Evolutionary conservation across 1,284 basidiomycete species (phyloP).

Genomic region (Sanghuangporus weigelae): DNA sequence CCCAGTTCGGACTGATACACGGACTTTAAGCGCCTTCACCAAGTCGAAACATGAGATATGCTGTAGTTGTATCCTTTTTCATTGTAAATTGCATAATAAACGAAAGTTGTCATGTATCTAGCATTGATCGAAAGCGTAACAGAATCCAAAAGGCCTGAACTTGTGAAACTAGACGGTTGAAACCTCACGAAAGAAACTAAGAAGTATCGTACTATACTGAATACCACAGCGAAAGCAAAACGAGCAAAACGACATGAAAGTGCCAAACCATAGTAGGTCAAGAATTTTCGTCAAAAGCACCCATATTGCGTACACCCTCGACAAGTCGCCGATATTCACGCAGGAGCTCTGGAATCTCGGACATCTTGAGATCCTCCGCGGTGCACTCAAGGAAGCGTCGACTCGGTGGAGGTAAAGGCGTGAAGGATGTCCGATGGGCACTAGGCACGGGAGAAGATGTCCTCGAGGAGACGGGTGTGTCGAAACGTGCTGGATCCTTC

Average conservation of each 20-base stretch:
- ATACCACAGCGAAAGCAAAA: background rate
- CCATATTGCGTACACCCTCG: constrained; percentile 36
- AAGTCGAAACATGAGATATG: too few species aligned
- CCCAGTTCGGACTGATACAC: too few species aligned
- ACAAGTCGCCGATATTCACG: constrained; percentile 69
- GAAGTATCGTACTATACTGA: too few species aligned
- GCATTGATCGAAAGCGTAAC: too few species aligned
- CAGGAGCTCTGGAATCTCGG: constrained; percentile 71
- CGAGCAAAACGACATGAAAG: background rate
- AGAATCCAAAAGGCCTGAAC: background rate
- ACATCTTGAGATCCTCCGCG: constrained; percentile 62
- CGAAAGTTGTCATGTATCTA: too few species aligned
- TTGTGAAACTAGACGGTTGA: background rate
- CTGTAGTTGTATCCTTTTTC: too few species aligned
- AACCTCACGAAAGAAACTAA: background rate
- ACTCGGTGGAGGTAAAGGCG: constrained; percentile 46
- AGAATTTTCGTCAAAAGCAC: constrained; percentile 32
- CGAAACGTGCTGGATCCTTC: constrained; percentile 26
- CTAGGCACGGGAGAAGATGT: constrained; percentile 34
- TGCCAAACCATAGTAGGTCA: background rate
- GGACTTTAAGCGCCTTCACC: too few species aligned
- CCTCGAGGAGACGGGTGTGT: constrained; percentile 43
- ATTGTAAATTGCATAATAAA: too few species aligned
- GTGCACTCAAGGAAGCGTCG: constrained; percentile 59
- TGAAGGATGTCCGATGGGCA: constrained; percentile 1